Evolutionary conservation across 805 yeast genomes (phyloP), one percentile per base, ranked within the genome.

Genomic region (Candida arabinofermentans): DNA sequence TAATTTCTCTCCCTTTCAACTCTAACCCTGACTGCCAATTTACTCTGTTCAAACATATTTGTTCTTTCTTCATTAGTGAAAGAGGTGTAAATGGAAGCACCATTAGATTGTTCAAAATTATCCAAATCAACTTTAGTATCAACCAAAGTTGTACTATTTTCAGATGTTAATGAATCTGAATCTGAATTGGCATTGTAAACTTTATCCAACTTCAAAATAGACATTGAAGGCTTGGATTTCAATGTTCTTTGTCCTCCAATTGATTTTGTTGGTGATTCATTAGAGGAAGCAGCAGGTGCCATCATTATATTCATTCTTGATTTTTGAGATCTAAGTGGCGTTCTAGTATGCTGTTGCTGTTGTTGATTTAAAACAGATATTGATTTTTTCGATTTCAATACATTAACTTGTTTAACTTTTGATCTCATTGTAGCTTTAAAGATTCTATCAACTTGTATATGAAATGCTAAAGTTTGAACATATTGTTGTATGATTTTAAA

Each of bases 391-490:
- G 42, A 16, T 13, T 29, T 37, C 16, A 40, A 37, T 17, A 30
- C 36, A 21, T 26, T 19, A 26, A 32, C 16, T 27, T n/a, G 34
- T 16, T 39, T 42, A 33, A 42, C 51, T 44, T 55, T 59, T 2
- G 60, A 43, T 36, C 47, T 53, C 34, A 71, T 41, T 19, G 69
- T 57, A 2, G 79, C 81, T 50, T 72, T 74, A 58, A 73, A 81
- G 9, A 83, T 74, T 37, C 90, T 62, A 9, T 75, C 77, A n/a
- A 81, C 75, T 59, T 83, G 90, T 13, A 82, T 77, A 42, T 75
- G 70, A 40, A 77, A 72, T 13, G 86, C 85, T 36, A 83, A 51
- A 35, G 64, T 70, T 17, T 62, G 65, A 24, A 82, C 62, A 54
- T 77, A 83, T 8, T 57, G 58, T 21, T 63, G 44, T 13, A 83